Evolutionary conservation across 129 eudicot genomes (phyloP).

Genomic region (Flaveria brownii): DNA sequence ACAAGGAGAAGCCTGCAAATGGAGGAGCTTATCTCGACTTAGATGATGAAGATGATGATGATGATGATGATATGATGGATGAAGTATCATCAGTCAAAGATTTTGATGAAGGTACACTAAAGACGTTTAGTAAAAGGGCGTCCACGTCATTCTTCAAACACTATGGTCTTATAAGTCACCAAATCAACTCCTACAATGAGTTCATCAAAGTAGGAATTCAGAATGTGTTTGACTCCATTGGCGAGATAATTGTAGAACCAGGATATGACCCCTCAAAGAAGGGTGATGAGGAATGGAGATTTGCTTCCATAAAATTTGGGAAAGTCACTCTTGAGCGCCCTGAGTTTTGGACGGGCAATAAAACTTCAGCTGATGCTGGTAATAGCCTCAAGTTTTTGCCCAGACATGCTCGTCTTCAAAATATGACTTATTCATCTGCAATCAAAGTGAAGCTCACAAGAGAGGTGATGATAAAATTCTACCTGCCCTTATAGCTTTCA

Average conservation of each 20-base stretch:
- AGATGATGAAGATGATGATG: conserved; percentile 45
- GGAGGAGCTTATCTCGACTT: conserved; percentile 37
- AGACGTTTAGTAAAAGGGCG: conserved; percentile 53
- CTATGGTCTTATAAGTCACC: conserved; percentile 81
- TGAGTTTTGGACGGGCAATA: conserved; percentile 59
- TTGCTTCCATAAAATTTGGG: conserved; percentile 68
- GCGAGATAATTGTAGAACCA: conserved; percentile 69
- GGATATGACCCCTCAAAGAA: conserved; percentile 81
- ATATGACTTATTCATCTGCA: conserved; percentile 70
- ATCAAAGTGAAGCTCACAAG: conserved; percentile 42
- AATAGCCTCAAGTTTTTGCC: conserved; percentile 54
- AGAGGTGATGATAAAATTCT: conserved; percentile 23
- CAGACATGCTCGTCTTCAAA: conserved; percentile 83
- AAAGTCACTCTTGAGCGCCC: conserved; percentile 72
- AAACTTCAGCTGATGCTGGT: conserved; percentile 47
- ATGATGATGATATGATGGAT: conserved; percentile 38
- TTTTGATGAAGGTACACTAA: conserved; percentile 42
- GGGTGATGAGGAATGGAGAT: conserved; percentile 75
- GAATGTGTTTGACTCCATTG: conserved; percentile 62
- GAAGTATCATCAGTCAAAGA: conserved; percentile 36
- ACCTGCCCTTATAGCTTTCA: neutral
- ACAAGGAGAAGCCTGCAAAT: conserved; percentile 35
- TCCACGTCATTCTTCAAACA: conserved; percentile 56
- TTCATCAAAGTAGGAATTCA: conserved; percentile 71
- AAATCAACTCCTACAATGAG: conserved; percentile 71